Evolutionary conservation across 176 grass and related monocot genomes (phyloP), one percentile per base, ranked within the genome.

Genomic region (Triticum timopheevii): DNA sequence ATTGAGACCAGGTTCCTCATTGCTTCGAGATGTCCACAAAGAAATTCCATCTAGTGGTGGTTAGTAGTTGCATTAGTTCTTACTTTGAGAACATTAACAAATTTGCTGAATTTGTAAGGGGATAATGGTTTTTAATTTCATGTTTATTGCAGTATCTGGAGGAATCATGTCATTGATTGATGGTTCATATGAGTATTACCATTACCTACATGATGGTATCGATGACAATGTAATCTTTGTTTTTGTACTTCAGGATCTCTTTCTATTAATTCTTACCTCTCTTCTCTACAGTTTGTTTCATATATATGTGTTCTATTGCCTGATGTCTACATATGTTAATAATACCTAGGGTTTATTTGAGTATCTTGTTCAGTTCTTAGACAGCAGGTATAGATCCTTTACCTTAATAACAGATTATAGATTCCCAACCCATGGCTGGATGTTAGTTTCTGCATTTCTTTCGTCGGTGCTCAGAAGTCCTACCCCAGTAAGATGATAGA

Each of bases 121-220:
- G 68, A 66, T 58, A 88, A 7, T 90, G 61, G 81, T 2, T 73
- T 79, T 15, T 73, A 61, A 22, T 85, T 77, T 80, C 45, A 49
- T 73, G 54, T 89, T 22, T 56, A 84, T 89, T 95, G 92, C 88
- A 98, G 96, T 98, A 85, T 93, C 92, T 87, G 92, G 92, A 81
- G 93, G 96, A 75, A 87, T 88, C 75, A 78, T 82, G 47, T 95
- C 96, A 68, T 72, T 92, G 79, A 94, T 94, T 74, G 96, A 98
- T 83, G 92, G 96, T 77, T 98, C 93, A 4, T 98, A 98, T 88
- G 92, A 96, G 90, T 98, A 98, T 82, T 98, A 94, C 80, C 96
- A 98, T 90, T 98, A 98, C 83, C 79, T 98, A 73, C 95, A 83
- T 54, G 88, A 85, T 86, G 92, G 92, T 38, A 81, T 98, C 52